Conservation (phyloP, 1,139 yeast genomes). For the Geotrichum reessii region DNA sequence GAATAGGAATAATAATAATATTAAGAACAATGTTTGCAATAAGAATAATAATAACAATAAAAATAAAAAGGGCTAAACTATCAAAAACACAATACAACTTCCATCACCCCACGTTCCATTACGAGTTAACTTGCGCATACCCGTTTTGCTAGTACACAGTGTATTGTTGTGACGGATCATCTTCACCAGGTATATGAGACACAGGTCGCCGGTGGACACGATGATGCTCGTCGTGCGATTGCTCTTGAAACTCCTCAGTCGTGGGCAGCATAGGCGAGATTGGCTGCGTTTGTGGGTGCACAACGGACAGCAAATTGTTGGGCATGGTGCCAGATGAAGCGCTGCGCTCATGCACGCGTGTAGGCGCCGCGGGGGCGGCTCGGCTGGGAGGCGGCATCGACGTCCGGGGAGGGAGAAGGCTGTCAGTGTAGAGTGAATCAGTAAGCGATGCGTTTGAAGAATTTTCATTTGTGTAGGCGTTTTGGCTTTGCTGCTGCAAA, state of each 20-base stretch:
- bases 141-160: background rate
- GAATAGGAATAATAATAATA: background rate
- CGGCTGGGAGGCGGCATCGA: background rate
- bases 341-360: conserved; percentile 27
- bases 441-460: background rate
- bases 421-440: background rate
- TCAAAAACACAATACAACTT: too few relatives aligned
- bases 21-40: background rate
- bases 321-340: conserved; percentile 34
- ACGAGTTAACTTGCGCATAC: background rate
- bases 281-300: conserved; percentile 28
- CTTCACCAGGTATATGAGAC: background rate
- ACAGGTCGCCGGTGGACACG: background rate
- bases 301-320: conserved; percentile 29
- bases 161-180: background rate
- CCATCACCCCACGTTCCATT: background rate
- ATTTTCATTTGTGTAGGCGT: background rate
- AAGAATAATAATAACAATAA: background rate
- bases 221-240: background rate
- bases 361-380: conserved; percentile 5
- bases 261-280: conserved; percentile 23
- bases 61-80: background rate
- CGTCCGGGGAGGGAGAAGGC: background rate
- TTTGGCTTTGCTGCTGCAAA: background rate
- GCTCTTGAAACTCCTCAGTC: background rate